phyloP scores from a whole-genome alignment of 129 eudicot species.

The Apium graveolens region DNA sequence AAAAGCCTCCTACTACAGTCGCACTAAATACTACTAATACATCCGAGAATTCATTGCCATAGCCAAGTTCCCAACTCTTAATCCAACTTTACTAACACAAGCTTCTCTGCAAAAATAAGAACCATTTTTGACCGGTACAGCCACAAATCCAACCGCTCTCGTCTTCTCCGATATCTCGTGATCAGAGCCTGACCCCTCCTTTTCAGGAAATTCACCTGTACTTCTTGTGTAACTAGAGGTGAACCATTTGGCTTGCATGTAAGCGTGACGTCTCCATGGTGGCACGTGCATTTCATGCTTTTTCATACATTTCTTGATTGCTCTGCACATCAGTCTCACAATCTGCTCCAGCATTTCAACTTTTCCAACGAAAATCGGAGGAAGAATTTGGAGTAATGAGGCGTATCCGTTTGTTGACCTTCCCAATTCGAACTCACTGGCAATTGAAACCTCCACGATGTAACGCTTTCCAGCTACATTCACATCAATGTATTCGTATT shows the following conservation, averaged over 20 bases:
- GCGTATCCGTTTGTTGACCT: constrained; percentile 37
- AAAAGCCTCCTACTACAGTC: neutral
- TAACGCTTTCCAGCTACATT: constrained; percentile 36
- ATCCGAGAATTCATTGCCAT: neutral
- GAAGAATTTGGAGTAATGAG: constrained; percentile 37
- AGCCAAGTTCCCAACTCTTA: neutral
- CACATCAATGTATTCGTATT: constrained; percentile 68
- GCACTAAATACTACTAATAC: neutral
- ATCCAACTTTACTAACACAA: constrained; percentile 16
- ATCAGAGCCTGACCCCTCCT: neutral
- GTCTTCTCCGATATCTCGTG: constrained; percentile 11
- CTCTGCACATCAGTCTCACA: constrained; percentile 39
- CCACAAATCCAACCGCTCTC: constrained; percentile 40
- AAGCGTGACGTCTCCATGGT: constrained; percentile 63
- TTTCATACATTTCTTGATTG: constrained; percentile 45
- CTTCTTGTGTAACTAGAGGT: constrained; percentile 39
- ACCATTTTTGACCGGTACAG: neutral
- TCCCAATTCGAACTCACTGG: constrained; percentile 62
- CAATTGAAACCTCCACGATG: constrained; percentile 39
- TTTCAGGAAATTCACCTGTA: constrained; percentile 13
- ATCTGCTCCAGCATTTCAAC: constrained; percentile 35
- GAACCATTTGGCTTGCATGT: constrained; percentile 58
- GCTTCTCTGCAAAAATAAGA: constrained; percentile 29
- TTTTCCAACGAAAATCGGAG: constrained; percentile 36
- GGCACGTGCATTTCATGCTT: constrained; percentile 32